Percentiles rank a stretch among this genome's conserved stretches.
phyloP scores from a whole-genome alignment of 768 basidiomycete species.

The Serendipita indica region DNA sequence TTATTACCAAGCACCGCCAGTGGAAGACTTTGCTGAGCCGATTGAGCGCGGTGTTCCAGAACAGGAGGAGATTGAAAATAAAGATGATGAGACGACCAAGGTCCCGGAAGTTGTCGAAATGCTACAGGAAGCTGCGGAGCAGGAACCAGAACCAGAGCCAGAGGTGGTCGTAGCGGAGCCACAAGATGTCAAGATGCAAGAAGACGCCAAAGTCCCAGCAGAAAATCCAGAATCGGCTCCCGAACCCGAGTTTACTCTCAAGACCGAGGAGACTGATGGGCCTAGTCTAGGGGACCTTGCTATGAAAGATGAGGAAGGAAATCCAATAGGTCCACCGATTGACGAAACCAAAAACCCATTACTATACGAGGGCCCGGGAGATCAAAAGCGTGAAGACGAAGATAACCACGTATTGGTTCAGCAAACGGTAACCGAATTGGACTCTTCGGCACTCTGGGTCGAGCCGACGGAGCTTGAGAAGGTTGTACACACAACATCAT shows the following conservation, averaged over 20 bases:
- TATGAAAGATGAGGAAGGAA: neutral
- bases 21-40: conserved; percentile 6
- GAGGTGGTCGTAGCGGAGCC: neutral
- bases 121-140: neutral
- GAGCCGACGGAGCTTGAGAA: neutral
- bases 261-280: conserved; percentile 1
- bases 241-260: neutral
- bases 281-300: neutral
- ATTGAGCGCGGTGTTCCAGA: conserved; percentile 1
- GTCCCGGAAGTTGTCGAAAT: neutral
- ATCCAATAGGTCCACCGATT: neutral
- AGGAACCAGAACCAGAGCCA: conserved; percentile 12
- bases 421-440: neutral
- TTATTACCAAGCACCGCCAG: conserved; percentile 11
- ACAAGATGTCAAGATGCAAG: neutral
- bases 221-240: neutral
- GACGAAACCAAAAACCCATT: conserved; percentile 6
- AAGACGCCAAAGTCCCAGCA: neutral
- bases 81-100: neutral
- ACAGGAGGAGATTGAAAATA: conserved; percentile 4
- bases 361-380: neutral
- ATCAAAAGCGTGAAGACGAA: neutral
- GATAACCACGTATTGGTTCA: neutral
- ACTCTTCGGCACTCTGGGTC: neutral
- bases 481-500: neutral